A percentile compares a stretch with the other conserved stretches of the same genome.
phyloP scores from a whole-genome alignment of 2,329 filamentous ascomycete genomes.

The Helicocarpus griseus region DNA sequence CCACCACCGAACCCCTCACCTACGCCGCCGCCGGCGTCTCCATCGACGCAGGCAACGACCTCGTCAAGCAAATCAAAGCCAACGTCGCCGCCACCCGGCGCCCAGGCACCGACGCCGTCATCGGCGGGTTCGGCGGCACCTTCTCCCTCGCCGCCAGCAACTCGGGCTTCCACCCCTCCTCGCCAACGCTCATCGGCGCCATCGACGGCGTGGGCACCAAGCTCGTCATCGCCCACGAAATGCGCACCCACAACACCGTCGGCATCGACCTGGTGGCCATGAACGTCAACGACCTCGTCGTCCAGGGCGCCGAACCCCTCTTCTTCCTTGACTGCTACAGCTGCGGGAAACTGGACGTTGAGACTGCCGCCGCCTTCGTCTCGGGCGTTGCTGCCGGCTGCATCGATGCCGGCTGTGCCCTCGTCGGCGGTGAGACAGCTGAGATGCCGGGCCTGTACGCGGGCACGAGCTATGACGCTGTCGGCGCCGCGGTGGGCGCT shows the following conservation, averaged over 20 bases:
- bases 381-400: constrained; percentile 85
- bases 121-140: constrained; percentile 89
- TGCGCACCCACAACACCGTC: constrained; percentile 85
- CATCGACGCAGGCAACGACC: constrained; percentile 86
- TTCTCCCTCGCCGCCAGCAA: constrained; percentile 59
- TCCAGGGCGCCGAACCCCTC: constrained; percentile 87
- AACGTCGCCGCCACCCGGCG: constrained; percentile 78
- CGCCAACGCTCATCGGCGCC: constrained; percentile 79
- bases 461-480: constrained; percentile 83
- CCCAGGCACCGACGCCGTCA: constrained; percentile 81
- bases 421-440: constrained; percentile 95
- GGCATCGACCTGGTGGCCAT: constrained; percentile 96
- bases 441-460: constrained; percentile 97
- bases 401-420: constrained; percentile 70
- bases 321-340: constrained; percentile 99
- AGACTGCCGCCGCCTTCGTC: constrained; percentile 74
- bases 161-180: constrained; percentile 64
- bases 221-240: constrained; percentile 85
- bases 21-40: constrained; percentile 91
- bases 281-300: constrained; percentile 97
- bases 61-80: constrained; percentile 84
- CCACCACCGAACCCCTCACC: constrained; percentile 48
- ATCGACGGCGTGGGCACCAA: constrained; percentile 97
- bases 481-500: constrained; percentile 79
- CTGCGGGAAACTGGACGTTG: constrained; percentile 74